Evolutionary conservation across 768 basidiomycete genomes (phyloP).

Genomic region (Tulasnella sp.): DNA sequence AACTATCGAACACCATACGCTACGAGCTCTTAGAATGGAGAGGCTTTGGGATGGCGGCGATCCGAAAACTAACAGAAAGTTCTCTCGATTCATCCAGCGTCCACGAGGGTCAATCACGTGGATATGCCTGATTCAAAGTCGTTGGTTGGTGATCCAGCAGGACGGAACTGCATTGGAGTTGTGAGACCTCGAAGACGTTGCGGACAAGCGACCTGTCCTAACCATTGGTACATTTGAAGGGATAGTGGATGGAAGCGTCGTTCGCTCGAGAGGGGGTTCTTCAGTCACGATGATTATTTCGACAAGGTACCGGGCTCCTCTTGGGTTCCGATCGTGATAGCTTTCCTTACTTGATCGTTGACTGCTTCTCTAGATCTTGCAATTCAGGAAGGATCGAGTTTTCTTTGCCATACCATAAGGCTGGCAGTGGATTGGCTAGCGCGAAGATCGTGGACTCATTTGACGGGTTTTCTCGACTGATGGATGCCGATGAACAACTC

Average conservation of each 20-base stretch:
- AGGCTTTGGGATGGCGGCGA: neutral
- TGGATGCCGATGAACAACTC: neutral
- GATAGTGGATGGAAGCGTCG: neutral
- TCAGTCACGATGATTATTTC: neutral
- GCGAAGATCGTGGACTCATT: neutral
- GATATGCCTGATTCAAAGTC: neutral
- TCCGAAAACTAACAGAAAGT: neutral
- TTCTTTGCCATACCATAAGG: neutral
- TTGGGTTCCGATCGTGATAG: too few species aligned
- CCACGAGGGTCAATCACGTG: neutral
- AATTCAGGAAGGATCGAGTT: neutral
- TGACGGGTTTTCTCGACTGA: neutral
- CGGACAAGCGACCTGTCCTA: neutral
- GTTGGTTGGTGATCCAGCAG: neutral
- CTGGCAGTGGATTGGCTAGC: neutral
- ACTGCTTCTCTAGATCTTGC: neutral
- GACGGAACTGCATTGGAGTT: neutral
- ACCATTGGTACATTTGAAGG: neutral
- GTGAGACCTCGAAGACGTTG: neutral
- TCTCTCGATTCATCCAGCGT: neutral
- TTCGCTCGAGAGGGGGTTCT: neutral
- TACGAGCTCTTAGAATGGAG: neutral
- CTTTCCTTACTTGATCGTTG: neutral
- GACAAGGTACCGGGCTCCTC: neutral
- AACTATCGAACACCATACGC: neutral